Percentiles rank a stretch among this genome's conserved stretches.
These are phyloP conservation scores for Zizania palustris DNA, from an alignment of 202 grass and related monocot genomes.

Conservation along the genomic window DNA sequence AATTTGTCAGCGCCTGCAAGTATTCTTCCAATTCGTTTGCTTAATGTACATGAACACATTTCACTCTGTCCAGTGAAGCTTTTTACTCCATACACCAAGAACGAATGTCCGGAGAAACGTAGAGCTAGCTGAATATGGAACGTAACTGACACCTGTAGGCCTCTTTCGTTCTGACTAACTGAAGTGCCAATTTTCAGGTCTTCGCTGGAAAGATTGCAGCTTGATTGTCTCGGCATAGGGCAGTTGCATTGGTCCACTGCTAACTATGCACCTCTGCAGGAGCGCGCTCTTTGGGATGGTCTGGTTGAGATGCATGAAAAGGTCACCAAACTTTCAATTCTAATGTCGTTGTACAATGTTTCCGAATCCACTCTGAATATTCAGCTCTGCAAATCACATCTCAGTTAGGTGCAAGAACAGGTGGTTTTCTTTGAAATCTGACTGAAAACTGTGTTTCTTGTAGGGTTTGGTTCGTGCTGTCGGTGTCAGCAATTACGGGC, in stretches of 20 bases:
- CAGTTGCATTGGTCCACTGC: slow-evolving; percentile 96
- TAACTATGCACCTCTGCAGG: slow-evolving; percentile 95
- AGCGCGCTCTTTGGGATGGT: slow-evolving; percentile 80
- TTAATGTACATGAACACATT: slow-evolving; percentile 51
- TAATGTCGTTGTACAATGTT: slow-evolving; percentile 19
- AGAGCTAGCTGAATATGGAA: neutral
- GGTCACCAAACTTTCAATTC: slow-evolving; percentile 55
- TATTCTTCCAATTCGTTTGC: slow-evolving; percentile 65
- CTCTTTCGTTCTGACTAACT: slow-evolving; percentile 23
- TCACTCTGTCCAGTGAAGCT: slow-evolving; percentile 21
- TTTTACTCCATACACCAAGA: slow-evolving; percentile 4
- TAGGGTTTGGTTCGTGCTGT: slow-evolving; percentile 86
- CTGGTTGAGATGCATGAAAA: slow-evolving; percentile 91
- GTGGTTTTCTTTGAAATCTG: neutral
- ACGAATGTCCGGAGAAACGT: neutral
- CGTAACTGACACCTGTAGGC: neutral
- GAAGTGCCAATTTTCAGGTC: slow-evolving; percentile 50
- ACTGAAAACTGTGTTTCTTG: slow-evolving; percentile 33
- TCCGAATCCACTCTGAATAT: neutral
- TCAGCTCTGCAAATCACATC: neutral
- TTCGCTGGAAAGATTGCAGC: slow-evolving; percentile 78
- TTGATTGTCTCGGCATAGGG: slow-evolving; percentile 80
- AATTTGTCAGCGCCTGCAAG: slow-evolving; percentile 97
- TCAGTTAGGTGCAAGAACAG: neutral
- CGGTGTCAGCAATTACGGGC: slow-evolving; percentile 91